Base-by-base conservation (phyloP, 371 early-diverging fungal genomes). In the Mucor velutinosus region DNA sequence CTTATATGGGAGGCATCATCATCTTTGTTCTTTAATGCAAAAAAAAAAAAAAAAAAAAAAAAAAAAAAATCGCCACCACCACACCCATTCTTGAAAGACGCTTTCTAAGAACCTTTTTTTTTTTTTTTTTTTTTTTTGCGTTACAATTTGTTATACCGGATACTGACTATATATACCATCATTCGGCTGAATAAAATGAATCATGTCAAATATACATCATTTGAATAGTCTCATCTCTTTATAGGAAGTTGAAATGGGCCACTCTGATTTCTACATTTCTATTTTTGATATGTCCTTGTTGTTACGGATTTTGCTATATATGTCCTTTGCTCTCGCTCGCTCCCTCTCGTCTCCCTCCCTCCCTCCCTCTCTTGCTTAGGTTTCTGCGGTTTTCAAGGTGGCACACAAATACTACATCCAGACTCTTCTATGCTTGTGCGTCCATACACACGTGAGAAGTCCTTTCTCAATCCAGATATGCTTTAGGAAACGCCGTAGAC, bases 401-500 rank as follows among this genome's bases (percentile, higher is more conserved):
- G 51, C 51, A 51, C 51, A 51, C 25, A 23, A 23, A 51, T 12
- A 23, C 45, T 19, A 19, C 45, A 6, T 45, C 45, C 19, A 19
- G 19, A 45, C 45, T n/a, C 19, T 7, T 19, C 17, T 45, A 45
- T 45, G 37, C 37, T 37, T 11, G 37, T 37, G 12, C 37, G 12
- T 37, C 37, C 37, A 45, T 45, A 45, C 14, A 51, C 51, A 51
- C 51, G 51, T 51, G 51, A 51, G 51, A 51, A 25, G 51, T 2
- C 14, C 45, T 45, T 43, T n/a, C 19, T 45, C 21, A 51, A 51
- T 51, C 51, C 23, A 51, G 51, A 23, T 51, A 51, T 51, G 51
- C 25, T 51, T 51, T 51, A 51, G 51, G 51, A 51, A 51, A 51
- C 51, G 51, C 51, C 51, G 51, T 21, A 21, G 51, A 51, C 25